Evolutionary conservation across 78 protist species (phyloP).

Genomic region (Dictyostelium capitatum): DNA sequence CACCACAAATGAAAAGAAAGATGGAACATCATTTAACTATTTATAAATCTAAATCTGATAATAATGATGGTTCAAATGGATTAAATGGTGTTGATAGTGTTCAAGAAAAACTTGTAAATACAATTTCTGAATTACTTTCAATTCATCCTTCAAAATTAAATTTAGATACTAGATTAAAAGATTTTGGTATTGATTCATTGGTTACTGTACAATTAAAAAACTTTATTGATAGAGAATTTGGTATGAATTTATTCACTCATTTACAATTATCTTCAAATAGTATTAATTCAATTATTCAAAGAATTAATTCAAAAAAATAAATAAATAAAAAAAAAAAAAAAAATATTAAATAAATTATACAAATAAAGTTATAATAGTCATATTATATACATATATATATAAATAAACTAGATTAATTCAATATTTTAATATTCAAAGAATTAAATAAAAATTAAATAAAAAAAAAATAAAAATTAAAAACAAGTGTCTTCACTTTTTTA

Average conservation of each 20-base stretch:
- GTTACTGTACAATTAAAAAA: slow-evolving; percentile 58
- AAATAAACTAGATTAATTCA: too few species aligned
- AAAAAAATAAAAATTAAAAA: too few species aligned
- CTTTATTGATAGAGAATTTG: slow-evolving; percentile 47
- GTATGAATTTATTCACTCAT: slow-evolving; percentile 62
- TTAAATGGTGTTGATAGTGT: not conserved
- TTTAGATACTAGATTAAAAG: slow-evolving; percentile 51
- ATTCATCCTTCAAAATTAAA: slow-evolving; percentile 62
- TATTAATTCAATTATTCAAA: slow-evolving; percentile 56
- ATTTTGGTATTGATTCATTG: slow-evolving; percentile 61
- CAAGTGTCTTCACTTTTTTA: too few species aligned
- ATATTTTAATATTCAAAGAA: too few species aligned
- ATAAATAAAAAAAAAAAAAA: too few species aligned
- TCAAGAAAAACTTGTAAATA: slow-evolving; percentile 6
- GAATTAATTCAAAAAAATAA: slow-evolving; percentile 12
- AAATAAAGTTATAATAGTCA: too few species aligned
- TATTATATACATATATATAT: too few species aligned
- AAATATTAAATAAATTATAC: too few species aligned
- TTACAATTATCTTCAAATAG: slow-evolving; percentile 63
- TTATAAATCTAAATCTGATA: not conserved
- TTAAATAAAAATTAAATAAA: too few species aligned
- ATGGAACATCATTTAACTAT: slow-evolving; percentile 42
- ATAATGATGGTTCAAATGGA: not conserved
- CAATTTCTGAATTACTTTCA: slow-evolving; percentile 44
- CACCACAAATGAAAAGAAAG: slow-evolving; percentile 30